phyloP scores from a whole-genome alignment of 2,329 filamentous ascomycete genomes.

The Aspergillus glaucus region DNA sequence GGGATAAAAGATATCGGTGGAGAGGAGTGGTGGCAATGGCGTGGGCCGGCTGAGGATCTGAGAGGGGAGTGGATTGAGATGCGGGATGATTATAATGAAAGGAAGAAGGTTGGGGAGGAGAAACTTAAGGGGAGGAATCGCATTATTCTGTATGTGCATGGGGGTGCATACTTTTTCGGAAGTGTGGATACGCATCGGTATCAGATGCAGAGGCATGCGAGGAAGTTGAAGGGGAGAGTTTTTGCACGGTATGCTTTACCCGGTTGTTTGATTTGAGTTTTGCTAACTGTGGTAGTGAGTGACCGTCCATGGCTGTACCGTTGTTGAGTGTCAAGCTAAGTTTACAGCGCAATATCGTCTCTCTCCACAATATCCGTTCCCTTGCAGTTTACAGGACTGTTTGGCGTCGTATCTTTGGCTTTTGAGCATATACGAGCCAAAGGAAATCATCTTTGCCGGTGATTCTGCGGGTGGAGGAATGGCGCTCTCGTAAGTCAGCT shows the following conservation, averaged over 20 bases:
- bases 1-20: conserved; percentile 75
- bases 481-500: conserved; percentile 54
- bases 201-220: conserved; percentile 90
- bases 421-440: conserved; percentile 67
- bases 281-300: conserved; percentile 21
- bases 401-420: conserved; percentile 81
- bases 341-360: conserved; percentile 65
- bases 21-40: conserved; percentile 84
- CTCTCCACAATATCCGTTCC: conserved; percentile 90
- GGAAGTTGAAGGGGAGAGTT: conserved; percentile 85
- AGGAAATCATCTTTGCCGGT: conserved; percentile 78
- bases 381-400: conserved; percentile 85
- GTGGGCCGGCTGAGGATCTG: conserved; percentile 57
- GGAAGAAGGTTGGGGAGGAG: conserved; percentile 47
- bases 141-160: conserved; percentile 90
- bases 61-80: conserved; percentile 96
- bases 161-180: conserved; percentile 92
- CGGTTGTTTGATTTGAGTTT: not conserved
- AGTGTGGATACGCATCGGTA: conserved; percentile 97
- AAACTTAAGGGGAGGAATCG: conserved; percentile 54
- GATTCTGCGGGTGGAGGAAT: conserved; percentile 93
- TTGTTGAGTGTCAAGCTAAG: not conserved
- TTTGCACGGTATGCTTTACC: conserved; percentile 57
- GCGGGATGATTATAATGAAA: conserved; percentile 69
- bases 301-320: not conserved